Conservation (phyloP, 192 early-diverging fungal genomes). For the Jimgerdemannia flammicorona region DNA sequence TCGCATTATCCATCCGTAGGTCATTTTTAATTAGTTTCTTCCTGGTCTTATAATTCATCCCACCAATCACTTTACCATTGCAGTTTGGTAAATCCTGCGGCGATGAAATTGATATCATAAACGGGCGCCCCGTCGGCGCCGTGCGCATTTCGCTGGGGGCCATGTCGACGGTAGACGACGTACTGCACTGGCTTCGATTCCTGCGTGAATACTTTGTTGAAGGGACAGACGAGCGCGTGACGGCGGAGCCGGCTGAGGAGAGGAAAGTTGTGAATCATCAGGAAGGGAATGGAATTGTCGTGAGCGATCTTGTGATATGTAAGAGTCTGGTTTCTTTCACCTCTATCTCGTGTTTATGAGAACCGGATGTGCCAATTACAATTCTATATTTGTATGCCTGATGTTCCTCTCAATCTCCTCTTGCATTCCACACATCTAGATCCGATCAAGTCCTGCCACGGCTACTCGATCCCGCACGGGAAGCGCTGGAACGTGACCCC, state of each 20-base stretch:
- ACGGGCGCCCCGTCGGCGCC: constrained; percentile 64
- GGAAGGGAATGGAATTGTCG: not conserved
- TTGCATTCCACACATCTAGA: constrained; percentile 35
- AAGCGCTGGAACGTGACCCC: constrained; percentile 48
- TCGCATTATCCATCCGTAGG: not conserved
- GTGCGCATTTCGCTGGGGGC: constrained; percentile 79
- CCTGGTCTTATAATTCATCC: not conserved
- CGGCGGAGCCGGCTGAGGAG: not conserved
- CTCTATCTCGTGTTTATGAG: not conserved
- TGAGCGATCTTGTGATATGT: constrained; percentile 8
- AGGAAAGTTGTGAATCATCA: not conserved
- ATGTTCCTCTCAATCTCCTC: not conserved
- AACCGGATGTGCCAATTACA: not conserved
- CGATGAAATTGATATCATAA: constrained; percentile 69
- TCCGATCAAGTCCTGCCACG: constrained; percentile 81
- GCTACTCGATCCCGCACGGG: constrained; percentile 41
- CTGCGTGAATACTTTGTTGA: constrained; percentile 55
- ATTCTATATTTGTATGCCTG: constrained; percentile 11
- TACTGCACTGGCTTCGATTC: constrained; percentile 56
- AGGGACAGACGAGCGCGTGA: no score
- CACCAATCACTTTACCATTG: not conserved
- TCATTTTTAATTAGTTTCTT: no score
- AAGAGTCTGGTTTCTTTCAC: constrained; percentile 2
- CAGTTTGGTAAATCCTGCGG: constrained; percentile 67
- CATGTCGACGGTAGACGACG: constrained; percentile 58